Conservation (phyloP, 352 stramenopile genomes). For the Thraustotheca clavata region DNA sequence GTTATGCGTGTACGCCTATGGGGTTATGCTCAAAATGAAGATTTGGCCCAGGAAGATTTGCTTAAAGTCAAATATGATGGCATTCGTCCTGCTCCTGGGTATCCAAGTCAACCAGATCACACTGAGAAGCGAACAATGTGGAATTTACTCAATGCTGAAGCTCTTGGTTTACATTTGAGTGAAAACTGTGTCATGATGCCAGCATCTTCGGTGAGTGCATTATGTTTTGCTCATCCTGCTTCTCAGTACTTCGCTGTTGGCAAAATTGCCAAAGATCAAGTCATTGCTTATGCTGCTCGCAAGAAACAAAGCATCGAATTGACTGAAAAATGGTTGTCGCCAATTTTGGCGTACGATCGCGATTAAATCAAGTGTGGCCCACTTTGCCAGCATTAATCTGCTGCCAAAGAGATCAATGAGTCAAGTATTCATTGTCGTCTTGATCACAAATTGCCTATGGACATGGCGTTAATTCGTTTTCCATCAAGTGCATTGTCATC, state of each 20-base stretch:
- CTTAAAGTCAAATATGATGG: constrained; percentile 98
- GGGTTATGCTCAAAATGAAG: constrained; percentile 92
- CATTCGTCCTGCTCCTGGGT: constrained; percentile 95
- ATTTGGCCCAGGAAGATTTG: constrained; percentile 87
- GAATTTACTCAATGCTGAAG: constrained; percentile 91
- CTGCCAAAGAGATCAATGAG: background rate
- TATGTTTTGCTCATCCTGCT: constrained; percentile 94
- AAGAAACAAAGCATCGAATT: constrained; percentile 87
- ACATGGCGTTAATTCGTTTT: too few relatives aligned
- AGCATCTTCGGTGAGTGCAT: constrained; percentile 87
- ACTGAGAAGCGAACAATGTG: constrained; percentile 96
- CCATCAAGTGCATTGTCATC: too few relatives aligned
- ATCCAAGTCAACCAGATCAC: constrained; percentile 96
- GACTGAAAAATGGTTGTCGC: constrained; percentile 92
- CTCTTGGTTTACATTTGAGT: constrained; percentile 89
- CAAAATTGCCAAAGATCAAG: constrained; percentile 95
- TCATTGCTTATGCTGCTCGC: constrained; percentile 88
- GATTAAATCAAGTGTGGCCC: constrained; percentile 16
- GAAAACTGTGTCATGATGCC: constrained; percentile 96
- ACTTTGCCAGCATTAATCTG: background rate
- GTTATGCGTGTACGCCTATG: constrained; percentile 94
- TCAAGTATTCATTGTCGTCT: background rate
- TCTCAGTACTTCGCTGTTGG: constrained; percentile 97
- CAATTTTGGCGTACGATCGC: constrained; percentile 94
- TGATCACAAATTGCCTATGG: too few relatives aligned